A percentile compares a stretch with the other conserved stretches of the same genome.
These are phyloP conservation scores for Leccinellum rugosiceps DNA, from an alignment of 768 basidiomycete species.

Conservation along the genomic window DNA sequence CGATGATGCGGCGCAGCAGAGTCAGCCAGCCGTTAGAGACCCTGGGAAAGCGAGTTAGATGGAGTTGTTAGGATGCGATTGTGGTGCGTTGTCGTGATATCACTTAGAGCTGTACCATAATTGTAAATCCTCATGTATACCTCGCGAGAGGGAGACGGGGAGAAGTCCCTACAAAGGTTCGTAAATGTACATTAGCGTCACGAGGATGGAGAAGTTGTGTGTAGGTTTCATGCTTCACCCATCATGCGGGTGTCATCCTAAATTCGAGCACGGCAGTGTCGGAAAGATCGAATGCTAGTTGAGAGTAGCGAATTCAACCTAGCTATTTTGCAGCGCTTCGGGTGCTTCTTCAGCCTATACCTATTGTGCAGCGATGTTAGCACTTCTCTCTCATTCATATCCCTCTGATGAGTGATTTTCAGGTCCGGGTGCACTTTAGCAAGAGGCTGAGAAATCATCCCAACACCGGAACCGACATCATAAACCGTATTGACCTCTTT, in stretches of 20 bases:
- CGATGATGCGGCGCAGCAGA: constrained; percentile 27
- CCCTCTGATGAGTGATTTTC: background rate
- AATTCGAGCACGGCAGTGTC: background rate
- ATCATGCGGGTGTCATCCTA: background rate
- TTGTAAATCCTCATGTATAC: background rate
- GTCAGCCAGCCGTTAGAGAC: constrained; percentile 6
- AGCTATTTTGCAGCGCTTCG: constrained; percentile 8
- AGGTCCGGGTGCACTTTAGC: background rate
- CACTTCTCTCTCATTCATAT: background rate
- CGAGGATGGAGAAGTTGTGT: too few species aligned
- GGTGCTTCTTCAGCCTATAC: background rate
- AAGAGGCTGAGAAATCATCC: background rate
- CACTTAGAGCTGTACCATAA: background rate
- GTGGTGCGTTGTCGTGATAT: background rate
- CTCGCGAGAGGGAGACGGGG: background rate
- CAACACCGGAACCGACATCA: background rate
- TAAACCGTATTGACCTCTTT: background rate
- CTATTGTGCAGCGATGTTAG: background rate
- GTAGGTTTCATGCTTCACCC: too few species aligned
- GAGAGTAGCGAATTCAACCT: background rate
- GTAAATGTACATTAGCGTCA: too few species aligned
- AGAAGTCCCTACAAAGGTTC: too few species aligned
- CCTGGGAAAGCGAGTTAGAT: background rate
- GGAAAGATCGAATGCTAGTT: background rate
- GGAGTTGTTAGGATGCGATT: background rate